Evolutionary conservation across 495 filamentous ascomycete species (phyloP), one percentile per base, ranked within the genome.

Genomic region (Trichoderma reesei): DNA sequence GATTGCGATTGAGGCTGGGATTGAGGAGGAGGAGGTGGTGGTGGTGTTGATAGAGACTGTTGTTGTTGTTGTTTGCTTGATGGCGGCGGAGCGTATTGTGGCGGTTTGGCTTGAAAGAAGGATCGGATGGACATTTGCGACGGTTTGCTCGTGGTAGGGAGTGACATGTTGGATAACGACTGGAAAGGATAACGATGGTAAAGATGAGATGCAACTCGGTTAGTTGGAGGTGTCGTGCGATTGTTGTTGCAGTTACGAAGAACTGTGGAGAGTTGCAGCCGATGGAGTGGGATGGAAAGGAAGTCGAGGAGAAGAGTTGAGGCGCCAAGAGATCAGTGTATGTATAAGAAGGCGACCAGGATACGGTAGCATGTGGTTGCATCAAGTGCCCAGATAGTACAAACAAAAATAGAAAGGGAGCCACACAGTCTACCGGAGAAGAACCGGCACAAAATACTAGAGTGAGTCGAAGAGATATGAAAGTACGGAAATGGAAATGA

Each of bases 41-140:
- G 63, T 62, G 67, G 60, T 37, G 67, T 34, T 5, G 66, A 67
- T 20, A 65, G 63, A 36, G 62, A n/a, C 20, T 65, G 51, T 66
- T 67, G 68, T 54, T 61, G 38, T 46, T 67, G 65, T 39, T 36
- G n/a, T 41, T 31, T 42, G 44, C 41, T 64, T 18, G 70, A 67
- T 62, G 77, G 73, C 31, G 73, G 77, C 59, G 82, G 78, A 66
- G 71, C 72, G 65, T 76, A 78, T 46, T 67, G 68, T 6, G 74
- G 76, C 33, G 69, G 63, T 63, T 72, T 75, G 61, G 76, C 73
- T 48, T 74, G 72, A 63, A 79, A 80, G 73, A 84, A 83, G 16
- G 78, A 81, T 44, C 74, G 76, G 63, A 84, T 83, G 34, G 79
- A 79, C 13, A 75, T 65, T 65, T 83, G 80, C 54, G 71, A 70